Evolutionary conservation across 1,284 basidiomycete species (phyloP).

Genomic region (Mycena citricolor): DNA sequence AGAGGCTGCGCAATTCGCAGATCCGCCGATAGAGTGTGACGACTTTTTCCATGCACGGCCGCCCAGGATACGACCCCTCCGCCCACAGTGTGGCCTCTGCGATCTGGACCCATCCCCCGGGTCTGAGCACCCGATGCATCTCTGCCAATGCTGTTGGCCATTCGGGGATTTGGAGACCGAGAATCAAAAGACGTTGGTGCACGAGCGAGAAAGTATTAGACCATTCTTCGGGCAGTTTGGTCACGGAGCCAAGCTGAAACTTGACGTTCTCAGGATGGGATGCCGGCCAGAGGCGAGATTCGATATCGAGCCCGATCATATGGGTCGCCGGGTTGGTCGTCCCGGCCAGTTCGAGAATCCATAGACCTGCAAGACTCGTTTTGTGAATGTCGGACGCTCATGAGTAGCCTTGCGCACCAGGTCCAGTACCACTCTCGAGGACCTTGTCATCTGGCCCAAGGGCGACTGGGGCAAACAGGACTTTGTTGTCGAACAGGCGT

Average conservation of each 20-base stretch:
- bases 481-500: constrained; percentile 19
- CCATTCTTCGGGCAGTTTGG: constrained; percentile 27
- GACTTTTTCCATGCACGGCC: constrained; percentile 20
- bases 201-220: constrained; percentile 27
- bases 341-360: constrained; percentile 21
- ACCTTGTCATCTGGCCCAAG: constrained; percentile 23
- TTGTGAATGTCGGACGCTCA: background rate
- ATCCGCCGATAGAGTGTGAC: constrained; percentile 6
- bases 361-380: constrained; percentile 9
- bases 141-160: constrained; percentile 28
- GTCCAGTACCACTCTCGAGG: constrained; percentile 29
- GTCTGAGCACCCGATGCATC: constrained; percentile 28
- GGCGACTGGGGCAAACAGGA: constrained; percentile 22
- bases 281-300: constrained; percentile 26
- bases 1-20: constrained; percentile 8
- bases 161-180: constrained; percentile 22
- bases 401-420: constrained; percentile 15
- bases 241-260: constrained; percentile 24
- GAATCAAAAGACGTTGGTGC: constrained; percentile 31
- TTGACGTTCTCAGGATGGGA: constrained; percentile 23
- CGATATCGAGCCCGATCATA: constrained; percentile 26
- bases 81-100: constrained; percentile 17
- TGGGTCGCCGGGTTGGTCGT: constrained; percentile 3
- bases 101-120: constrained; percentile 31
- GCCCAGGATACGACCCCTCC: constrained; percentile 10